Evolutionary conservation across 805 yeast genomes (phyloP).

Genomic region (Wickerhamiella australiensis): DNA sequence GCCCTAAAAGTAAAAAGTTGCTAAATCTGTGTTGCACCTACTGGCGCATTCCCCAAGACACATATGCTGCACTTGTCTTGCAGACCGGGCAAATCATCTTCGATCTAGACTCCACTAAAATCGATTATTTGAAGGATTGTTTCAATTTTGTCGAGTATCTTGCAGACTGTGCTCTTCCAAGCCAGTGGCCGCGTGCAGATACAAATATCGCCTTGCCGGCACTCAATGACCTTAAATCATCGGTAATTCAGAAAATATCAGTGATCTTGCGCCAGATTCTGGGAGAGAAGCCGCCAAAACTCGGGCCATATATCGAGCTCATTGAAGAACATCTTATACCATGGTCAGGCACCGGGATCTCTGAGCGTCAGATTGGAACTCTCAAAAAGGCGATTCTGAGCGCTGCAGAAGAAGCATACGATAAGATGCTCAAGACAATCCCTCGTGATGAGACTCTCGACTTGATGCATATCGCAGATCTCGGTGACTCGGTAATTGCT

Average conservation of each 20-base stretch:
- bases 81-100: background rate
- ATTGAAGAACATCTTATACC: constrained; percentile 40
- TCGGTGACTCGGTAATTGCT: constrained; percentile 42
- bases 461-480: constrained; percentile 42
- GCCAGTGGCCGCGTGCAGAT: constrained; percentile 16
- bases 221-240: constrained; percentile 36
- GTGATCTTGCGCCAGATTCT: constrained; percentile 31
- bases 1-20: constrained; percentile 36
- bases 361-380: constrained; percentile 35
- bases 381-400: constrained; percentile 30
- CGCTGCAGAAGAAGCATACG: constrained; percentile 37
- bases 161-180: constrained; percentile 1
- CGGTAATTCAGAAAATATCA: constrained; percentile 36
- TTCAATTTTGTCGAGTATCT: constrained; percentile 6
- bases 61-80: constrained; percentile 10
- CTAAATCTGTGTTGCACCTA: constrained; percentile 36
- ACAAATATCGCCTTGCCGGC: constrained; percentile 5
- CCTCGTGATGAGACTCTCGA: constrained; percentile 49
- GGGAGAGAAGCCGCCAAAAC: constrained; percentile 41
- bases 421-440: constrained; percentile 34
- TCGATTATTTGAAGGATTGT: constrained; percentile 7
- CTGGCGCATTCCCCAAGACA: constrained; percentile 40
- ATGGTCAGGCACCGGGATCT: constrained; percentile 33
- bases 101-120: background rate
- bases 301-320: constrained; percentile 41